A percentile compares a stretch with the other conserved stretches of the same genome.
These are phyloP conservation scores for Pseudonectria buxi DNA, from an alignment of 2,329 filamentous ascomycete genomes.

Conservation along the genomic window DNA sequence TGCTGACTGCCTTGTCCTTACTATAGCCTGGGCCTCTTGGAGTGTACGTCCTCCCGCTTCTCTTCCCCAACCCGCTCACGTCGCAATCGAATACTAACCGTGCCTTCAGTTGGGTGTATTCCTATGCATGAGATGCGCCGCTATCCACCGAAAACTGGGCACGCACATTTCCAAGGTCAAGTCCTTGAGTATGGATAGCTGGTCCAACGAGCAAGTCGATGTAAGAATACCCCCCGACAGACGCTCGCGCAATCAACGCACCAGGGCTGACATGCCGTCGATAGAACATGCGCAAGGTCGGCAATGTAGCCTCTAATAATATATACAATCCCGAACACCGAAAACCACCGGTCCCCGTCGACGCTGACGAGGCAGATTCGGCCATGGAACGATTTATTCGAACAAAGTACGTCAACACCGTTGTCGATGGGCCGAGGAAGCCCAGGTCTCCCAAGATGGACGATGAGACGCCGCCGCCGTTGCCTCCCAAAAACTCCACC, in stretches of 20 bases:
- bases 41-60: slow-evolving; percentile 55
- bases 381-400: slow-evolving; percentile 94
- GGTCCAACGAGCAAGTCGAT: slow-evolving; percentile 93
- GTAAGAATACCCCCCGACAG: slow-evolving; percentile 43
- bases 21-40: slow-evolving; percentile 88
- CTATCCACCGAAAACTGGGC: slow-evolving; percentile 90
- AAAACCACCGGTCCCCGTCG: slow-evolving; percentile 77
- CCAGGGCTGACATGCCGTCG: slow-evolving; percentile 12
- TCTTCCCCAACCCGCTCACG: slow-evolving; percentile 2
- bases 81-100: slow-evolving; percentile 13
- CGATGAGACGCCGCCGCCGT: slow-evolving; percentile 51
- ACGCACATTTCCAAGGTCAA: slow-evolving; percentile 99
- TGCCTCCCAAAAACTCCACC: slow-evolving; percentile 55
- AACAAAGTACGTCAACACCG: slow-evolving; percentile 76
- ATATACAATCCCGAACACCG: slow-evolving; percentile 82
- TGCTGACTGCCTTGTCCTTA: slow-evolving; percentile 20
- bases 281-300: slow-evolving; percentile 89
- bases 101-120: slow-evolving; percentile 75
- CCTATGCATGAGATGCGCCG: slow-evolving; percentile 93
- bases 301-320: slow-evolving; percentile 80
- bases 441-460: slow-evolving; percentile 36
- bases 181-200: slow-evolving; percentile 96
- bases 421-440: slow-evolving; percentile 30
- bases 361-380: slow-evolving; percentile 85
- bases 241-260: background rate